These are phyloP conservation scores for Ramaria sp. DNA, from an alignment of 768 basidiomycete species.

Conservation along the genomic window DNA sequence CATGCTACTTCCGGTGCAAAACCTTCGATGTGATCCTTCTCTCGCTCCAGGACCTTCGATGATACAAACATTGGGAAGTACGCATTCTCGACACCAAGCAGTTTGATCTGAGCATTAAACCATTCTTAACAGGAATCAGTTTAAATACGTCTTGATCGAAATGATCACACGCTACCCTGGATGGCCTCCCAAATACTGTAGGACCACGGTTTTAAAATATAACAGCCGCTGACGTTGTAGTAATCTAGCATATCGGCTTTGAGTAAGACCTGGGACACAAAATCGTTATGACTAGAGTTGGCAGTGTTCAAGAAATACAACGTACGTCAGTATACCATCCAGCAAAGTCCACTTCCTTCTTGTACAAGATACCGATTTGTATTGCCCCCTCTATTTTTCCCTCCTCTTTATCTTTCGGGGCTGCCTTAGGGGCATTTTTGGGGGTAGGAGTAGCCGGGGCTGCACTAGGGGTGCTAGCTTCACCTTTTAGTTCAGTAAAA, in stretches of 20 bases:
- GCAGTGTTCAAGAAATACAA: conserved; percentile 2
- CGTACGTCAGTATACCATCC: conserved; percentile 88
- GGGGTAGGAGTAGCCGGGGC: conserved; percentile 21
- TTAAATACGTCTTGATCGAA: background rate
- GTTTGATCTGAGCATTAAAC: conserved; percentile 90
- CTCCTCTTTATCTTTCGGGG: conserved; percentile 54
- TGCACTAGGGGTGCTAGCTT: conserved; percentile 25
- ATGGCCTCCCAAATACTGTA: conserved; percentile 97
- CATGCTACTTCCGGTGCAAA: conserved; percentile 99
- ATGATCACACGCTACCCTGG: conserved; percentile 45
- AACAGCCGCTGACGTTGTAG: conserved; percentile 97
- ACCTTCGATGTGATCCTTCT: conserved; percentile 98
- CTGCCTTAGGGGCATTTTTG: conserved; percentile 23
- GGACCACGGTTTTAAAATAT: conserved; percentile 97
- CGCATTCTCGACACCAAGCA: conserved; percentile 90
- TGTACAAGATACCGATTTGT: conserved; percentile 88
- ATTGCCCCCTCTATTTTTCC: conserved; percentile 81
- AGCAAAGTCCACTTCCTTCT: conserved; percentile 93
- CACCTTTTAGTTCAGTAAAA: conserved; percentile 47
- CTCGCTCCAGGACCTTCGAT: conserved; percentile 80
- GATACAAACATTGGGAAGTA: conserved; percentile 99
- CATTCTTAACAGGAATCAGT: conserved; percentile 45
- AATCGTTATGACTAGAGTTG: conserved; percentile 30
- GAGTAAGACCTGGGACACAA: conserved; percentile 66
- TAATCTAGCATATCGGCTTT: conserved; percentile 99